phyloP scores from a whole-genome alignment of 225 moss, liverwort and hornwort species.

The Polytrichum commune region DNA sequence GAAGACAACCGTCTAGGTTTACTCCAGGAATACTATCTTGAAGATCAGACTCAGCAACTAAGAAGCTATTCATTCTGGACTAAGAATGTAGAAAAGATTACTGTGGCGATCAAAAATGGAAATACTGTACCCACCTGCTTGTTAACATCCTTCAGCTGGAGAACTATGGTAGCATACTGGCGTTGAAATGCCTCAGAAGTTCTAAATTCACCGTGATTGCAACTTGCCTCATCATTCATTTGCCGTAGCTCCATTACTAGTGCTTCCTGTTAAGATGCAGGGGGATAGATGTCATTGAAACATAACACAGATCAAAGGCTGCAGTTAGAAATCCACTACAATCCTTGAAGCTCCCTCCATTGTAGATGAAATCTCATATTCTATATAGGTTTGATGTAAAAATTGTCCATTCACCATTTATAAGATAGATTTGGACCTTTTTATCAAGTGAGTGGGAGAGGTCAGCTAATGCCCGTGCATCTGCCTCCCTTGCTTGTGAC shows the following conservation, averaged over 20 bases:
- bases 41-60: neutral
- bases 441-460: conserved; percentile 75
- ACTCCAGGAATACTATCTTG: neutral
- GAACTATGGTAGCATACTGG: conserved; percentile 71
- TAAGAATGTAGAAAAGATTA: too few relatives aligned
- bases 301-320: neutral
- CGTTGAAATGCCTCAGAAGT: conserved; percentile 68
- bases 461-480: conserved; percentile 72
- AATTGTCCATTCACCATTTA: too few relatives aligned
- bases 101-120: too few relatives aligned
- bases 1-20: too few relatives aligned
- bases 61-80: too few relatives aligned
- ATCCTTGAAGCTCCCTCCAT: too few relatives aligned
- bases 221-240: conserved; percentile 62
- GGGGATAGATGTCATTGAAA: conserved; percentile 7
- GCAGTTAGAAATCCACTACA: too few relatives aligned
- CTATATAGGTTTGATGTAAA: too few relatives aligned
- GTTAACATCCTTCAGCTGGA: conserved; percentile 85
- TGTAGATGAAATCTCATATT: too few relatives aligned
- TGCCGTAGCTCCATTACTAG: conserved; percentile 55
- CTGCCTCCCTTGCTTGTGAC: conserved; percentile 81
- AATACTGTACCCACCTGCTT: conserved; percentile 54
- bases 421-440: conserved; percentile 48
- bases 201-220: conserved; percentile 56
- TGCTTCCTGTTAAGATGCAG: conserved; percentile 40